A percentile compares a stretch with the other conserved stretches of the same genome.
Conservation (phyloP, 2,329 filamentous ascomycete genomes). For the Tolypocladium endophyticum region DNA sequence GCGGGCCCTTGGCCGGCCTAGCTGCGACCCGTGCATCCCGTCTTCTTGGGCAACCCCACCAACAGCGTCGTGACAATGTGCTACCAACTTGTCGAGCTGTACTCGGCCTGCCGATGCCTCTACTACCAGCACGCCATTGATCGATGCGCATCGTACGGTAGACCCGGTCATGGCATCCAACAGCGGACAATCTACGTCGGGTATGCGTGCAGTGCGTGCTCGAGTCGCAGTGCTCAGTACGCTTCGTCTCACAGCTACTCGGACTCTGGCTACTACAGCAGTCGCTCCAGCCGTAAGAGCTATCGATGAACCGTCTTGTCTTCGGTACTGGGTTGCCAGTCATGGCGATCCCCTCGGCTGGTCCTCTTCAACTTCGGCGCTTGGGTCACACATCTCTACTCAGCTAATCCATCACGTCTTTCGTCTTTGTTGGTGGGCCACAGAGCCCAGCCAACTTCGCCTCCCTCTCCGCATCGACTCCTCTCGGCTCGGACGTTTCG, state of each 20-base stretch:
- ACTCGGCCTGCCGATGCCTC: constrained; percentile 76
- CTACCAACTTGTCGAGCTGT: constrained; percentile 76
- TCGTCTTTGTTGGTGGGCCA: constrained; percentile 37
- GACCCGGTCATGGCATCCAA: constrained; percentile 60
- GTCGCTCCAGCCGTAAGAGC: constrained; percentile 32
- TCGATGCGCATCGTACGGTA: constrained; percentile 65
- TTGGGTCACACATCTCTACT: constrained; percentile 40
- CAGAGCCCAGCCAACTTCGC: constrained; percentile 20
- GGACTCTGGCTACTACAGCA: constrained; percentile 44
- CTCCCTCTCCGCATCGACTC: not conserved
- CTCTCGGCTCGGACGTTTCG: not conserved
- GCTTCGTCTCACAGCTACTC: constrained; percentile 33
- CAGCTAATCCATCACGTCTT: constrained; percentile 35
- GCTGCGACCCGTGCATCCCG: not conserved
- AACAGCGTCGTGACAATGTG: constrained; percentile 49
- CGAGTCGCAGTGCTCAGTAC: constrained; percentile 25
- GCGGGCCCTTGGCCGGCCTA: not conserved
- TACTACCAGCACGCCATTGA: constrained; percentile 85
- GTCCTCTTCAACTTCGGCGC: constrained; percentile 30
- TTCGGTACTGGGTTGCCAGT: constrained; percentile 35
- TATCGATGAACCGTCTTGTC: constrained; percentile 44
- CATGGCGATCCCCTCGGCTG: constrained; percentile 29
- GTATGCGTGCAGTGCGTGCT: constrained; percentile 52
- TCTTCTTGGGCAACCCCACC: constrained; percentile 2
- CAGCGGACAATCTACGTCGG: constrained; percentile 74